phyloP scores from a whole-genome alignment of 2,329 filamentous ascomycete genomes.

The Ascochyta viciae-villosae region DNA sequence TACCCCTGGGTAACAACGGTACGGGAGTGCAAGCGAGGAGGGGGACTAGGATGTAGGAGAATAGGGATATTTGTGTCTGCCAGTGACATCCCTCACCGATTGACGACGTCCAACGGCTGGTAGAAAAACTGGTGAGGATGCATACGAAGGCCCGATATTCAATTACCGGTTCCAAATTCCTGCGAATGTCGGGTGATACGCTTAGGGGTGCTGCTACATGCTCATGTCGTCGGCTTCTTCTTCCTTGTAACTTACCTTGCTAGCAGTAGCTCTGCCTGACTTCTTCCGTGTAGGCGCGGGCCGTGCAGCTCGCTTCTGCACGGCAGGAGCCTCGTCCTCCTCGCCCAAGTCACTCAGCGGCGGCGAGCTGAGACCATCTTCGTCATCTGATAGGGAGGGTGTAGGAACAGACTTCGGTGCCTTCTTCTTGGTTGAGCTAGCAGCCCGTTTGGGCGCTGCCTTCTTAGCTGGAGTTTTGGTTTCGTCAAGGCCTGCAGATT shows the following conservation, averaged over 20 bases:
- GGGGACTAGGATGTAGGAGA: slow-evolving; percentile 12
- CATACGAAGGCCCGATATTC: slow-evolving; percentile 9
- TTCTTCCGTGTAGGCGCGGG: slow-evolving; percentile 35
- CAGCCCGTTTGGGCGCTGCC: slow-evolving; percentile 32
- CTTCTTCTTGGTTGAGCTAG: slow-evolving; percentile 47
- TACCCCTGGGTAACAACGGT: slow-evolving; percentile 17
- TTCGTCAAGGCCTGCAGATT: slow-evolving; percentile 41
- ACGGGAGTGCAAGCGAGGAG: slow-evolving; percentile 14
- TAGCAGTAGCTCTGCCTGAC: slow-evolving; percentile 34
- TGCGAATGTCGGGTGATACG: slow-evolving; percentile 1
- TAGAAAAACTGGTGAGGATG: neutral
- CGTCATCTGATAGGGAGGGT: slow-evolving; percentile 51
- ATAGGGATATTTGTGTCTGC: slow-evolving; percentile 14
- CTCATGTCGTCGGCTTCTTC: slow-evolving; percentile 42
- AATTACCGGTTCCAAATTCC: slow-evolving; percentile 7
- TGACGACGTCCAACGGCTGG: slow-evolving; percentile 2
- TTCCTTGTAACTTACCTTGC: slow-evolving; percentile 46
- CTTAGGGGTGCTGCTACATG: slow-evolving; percentile 12
- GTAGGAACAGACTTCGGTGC: slow-evolving; percentile 51
- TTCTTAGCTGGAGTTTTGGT: slow-evolving; percentile 50
- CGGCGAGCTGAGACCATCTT: slow-evolving; percentile 43
- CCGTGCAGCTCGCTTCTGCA: slow-evolving; percentile 33
- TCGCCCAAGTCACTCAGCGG: slow-evolving; percentile 51
- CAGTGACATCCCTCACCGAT: slow-evolving; percentile 11
- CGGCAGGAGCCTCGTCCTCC: slow-evolving; percentile 30